Percentiles rank a stretch among this genome's conserved stretches.
Conservation (phyloP, 1,284 basidiomycete species). For the Apiotrichum veenhuisii region DNA sequence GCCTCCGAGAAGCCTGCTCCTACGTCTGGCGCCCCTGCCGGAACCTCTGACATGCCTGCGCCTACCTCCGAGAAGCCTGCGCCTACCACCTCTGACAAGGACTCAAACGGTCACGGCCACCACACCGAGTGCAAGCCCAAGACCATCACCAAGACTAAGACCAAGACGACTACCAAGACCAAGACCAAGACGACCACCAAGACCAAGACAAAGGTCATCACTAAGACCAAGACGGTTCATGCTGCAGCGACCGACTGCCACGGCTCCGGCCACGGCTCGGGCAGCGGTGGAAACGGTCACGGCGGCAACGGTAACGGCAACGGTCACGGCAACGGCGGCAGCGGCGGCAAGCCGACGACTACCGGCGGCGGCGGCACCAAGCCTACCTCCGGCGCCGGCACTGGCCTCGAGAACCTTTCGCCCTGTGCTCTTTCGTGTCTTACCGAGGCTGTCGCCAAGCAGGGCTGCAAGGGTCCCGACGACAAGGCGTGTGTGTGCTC, state of each 20-base stretch:
- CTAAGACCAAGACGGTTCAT: not conserved
- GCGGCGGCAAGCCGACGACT: no score
- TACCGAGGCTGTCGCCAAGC: not conserved
- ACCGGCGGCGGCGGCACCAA: no score
- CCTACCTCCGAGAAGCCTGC: no score
- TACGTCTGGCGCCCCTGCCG: not conserved
- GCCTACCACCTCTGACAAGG: no score
- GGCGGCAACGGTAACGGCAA: no score
- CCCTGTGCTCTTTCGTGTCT: not conserved
- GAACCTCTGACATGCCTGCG: no score
- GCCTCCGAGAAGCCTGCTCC: no score
- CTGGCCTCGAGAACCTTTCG: not conserved
- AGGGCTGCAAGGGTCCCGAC: conserved; percentile 5
- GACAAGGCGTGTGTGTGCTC: conserved; percentile 9
- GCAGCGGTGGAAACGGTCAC: no score
- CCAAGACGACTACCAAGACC: not conserved
- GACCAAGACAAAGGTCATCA: no score
- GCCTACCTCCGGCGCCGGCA: not conserved
- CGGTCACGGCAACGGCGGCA: no score
- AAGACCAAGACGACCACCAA: not conserved
- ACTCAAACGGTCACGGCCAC: no score
- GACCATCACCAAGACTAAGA: not conserved
- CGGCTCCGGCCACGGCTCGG: not conserved
- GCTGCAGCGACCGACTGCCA: not conserved
- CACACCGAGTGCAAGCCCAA: no score